Percentiles rank a stretch among this genome's conserved stretches.
phyloP scores from a whole-genome alignment of 1,284 basidiomycete species.

The Fistulinella staudtii region DNA sequence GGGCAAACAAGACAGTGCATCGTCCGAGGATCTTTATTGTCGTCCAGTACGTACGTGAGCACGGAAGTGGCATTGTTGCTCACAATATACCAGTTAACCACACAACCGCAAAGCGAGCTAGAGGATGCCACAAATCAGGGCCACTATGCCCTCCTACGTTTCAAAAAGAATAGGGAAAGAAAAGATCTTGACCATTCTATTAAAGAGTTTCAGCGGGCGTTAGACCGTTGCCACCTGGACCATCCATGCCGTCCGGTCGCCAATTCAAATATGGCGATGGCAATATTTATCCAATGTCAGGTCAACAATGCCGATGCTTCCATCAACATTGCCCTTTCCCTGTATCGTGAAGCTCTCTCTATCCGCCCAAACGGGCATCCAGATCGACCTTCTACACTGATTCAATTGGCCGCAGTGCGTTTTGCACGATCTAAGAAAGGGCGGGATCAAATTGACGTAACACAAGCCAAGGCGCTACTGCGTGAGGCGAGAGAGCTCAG shows the following conservation, averaged over 20 bases:
- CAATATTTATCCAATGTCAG: background rate
- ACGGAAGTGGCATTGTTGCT: background rate
- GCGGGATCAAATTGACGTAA: background rate
- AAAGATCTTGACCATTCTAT: background rate
- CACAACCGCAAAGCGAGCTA: background rate
- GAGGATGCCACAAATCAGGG: conserved; percentile 4
- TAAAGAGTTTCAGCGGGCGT: conserved; percentile 2
- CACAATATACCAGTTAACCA: background rate
- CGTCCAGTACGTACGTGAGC: background rate
- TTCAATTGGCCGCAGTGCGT: background rate
- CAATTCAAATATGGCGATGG: conserved; percentile 9
- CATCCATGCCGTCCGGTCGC: conserved; percentile 10
- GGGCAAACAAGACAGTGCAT: background rate
- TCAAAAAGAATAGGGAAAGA: background rate
- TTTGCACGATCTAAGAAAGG: background rate
- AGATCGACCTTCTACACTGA: conserved; percentile 5
- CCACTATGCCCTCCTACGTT: background rate
- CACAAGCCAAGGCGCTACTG: background rate
- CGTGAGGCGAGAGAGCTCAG: background rate
- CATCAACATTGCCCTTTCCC: conserved; percentile 3
- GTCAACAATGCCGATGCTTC: background rate
- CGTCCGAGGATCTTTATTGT: too few relatives aligned
- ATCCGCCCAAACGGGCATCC: conserved; percentile 2
- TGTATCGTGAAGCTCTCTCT: conserved; percentile 5
- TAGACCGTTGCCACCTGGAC: conserved; percentile 1